Percentiles rank a stretch among this genome's conserved stretches.
Conservation (phyloP, 352 stramenopile genomes). For the Paralagenidium karlingii region DNA sequence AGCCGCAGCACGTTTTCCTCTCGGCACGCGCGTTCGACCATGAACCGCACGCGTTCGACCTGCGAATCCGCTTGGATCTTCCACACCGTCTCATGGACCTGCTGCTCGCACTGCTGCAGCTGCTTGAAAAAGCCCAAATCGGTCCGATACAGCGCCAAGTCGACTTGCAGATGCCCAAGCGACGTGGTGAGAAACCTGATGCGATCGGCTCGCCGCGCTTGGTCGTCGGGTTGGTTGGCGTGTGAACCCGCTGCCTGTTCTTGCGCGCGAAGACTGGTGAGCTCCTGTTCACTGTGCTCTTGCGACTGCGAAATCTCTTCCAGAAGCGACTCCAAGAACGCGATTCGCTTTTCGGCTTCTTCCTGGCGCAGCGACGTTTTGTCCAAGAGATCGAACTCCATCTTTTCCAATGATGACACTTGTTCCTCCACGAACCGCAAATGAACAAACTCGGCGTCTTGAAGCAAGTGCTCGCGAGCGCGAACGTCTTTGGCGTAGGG, state of each 20-base stretch:
- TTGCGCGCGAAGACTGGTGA: constrained; percentile 20
- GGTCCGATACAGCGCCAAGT: constrained; percentile 29
- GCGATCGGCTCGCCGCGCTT: constrained; percentile 14
- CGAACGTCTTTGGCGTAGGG: constrained; percentile 23
- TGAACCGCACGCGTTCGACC: constrained; percentile 36
- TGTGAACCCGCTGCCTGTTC: no score
- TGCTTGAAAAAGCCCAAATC: constrained; percentile 32
- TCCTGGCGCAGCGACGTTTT: constrained; percentile 42
- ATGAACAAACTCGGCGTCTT: constrained; percentile 47
- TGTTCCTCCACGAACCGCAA: constrained; percentile 41
- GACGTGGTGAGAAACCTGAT: constrained; percentile 9
- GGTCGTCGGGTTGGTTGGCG: constrained; percentile 22
- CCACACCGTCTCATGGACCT: constrained; percentile 31
- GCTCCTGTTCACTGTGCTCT: constrained; percentile 12
- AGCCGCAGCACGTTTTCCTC: constrained; percentile 50
- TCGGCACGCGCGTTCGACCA: constrained; percentile 39
- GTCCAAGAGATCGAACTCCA: constrained; percentile 55
- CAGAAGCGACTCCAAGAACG: constrained; percentile 18
- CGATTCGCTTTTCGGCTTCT: constrained; percentile 20
- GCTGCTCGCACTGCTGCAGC: constrained; percentile 27
- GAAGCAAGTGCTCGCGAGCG: constrained; percentile 17
- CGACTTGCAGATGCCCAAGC: constrained; percentile 22
- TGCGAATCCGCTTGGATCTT: constrained; percentile 35
- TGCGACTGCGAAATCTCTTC: constrained; percentile 19
- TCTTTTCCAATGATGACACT: constrained; percentile 29